Evolutionary conservation across 257 asterid genomes (phyloP).

Genomic region (Solanum paucissectum): DNA sequence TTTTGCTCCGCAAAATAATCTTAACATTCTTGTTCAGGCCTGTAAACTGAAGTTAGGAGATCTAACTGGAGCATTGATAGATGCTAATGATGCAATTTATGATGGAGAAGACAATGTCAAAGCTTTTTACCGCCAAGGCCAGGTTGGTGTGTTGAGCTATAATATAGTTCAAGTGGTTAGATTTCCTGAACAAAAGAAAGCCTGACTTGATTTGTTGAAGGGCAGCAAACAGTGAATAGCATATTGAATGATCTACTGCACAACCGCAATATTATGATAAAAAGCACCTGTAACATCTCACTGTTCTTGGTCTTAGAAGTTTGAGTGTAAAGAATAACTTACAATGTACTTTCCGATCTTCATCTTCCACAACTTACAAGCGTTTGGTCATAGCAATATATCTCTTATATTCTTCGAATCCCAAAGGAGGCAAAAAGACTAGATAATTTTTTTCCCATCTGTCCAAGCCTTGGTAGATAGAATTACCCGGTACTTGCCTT

Average conservation of each 20-base stretch:
- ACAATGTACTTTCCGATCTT: background rate
- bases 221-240: background rate
- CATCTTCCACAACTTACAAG: background rate
- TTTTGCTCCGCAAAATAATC: background rate
- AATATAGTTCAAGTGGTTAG: background rate
- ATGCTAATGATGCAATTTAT: slow-evolving; percentile 26
- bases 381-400: background rate
- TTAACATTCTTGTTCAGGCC: slow-evolving; percentile 14
- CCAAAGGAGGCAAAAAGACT: background rate
- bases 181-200: background rate
- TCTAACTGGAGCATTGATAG: slow-evolving; percentile 26
- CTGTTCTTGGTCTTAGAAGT: background rate
- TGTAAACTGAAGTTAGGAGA: slow-evolving; percentile 32
- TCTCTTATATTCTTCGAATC: background rate
- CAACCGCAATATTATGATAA: background rate
- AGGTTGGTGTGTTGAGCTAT: slow-evolving; percentile 12
- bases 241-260: background rate
- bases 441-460: background rate
- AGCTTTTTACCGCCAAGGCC: slow-evolving; percentile 36
- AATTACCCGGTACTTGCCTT: background rate
- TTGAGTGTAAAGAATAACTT: background rate
- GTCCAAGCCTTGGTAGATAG: background rate
- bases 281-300: background rate
- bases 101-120: slow-evolving; percentile 25
- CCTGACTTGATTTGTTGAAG: background rate